phyloP scores from a whole-genome alignment of 2,329 filamentous ascomycete genomes.

The Phialocephala subalpina region DNA sequence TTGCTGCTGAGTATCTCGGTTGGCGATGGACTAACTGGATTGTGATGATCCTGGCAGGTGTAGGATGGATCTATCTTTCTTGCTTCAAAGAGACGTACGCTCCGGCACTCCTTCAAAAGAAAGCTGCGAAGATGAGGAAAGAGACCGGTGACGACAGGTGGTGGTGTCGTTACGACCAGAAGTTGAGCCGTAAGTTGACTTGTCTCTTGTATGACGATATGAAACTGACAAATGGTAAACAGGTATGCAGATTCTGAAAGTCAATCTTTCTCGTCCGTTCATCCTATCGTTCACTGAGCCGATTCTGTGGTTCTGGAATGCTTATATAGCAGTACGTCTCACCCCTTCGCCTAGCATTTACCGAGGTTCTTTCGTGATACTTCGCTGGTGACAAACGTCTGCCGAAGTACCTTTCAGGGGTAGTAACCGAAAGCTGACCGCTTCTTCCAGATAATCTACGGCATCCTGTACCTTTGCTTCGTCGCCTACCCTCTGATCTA shows the following conservation, averaged over 20 bases:
- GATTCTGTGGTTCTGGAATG: constrained; percentile 76
- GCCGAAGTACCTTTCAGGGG: not conserved
- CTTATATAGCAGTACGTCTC: constrained; percentile 63
- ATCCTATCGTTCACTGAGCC: constrained; percentile 82
- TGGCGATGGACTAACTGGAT: constrained; percentile 93
- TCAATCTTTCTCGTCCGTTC: constrained; percentile 81
- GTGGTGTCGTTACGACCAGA: constrained; percentile 84
- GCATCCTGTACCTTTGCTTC: constrained; percentile 89
- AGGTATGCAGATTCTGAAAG: constrained; percentile 72
- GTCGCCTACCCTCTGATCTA: constrained; percentile 91
- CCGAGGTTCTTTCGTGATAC: not conserved
- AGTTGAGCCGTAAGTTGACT: constrained; percentile 43
- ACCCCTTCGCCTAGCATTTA: not conserved
- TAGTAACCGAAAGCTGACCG: constrained; percentile 1
- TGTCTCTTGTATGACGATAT: not conserved
- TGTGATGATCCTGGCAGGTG: constrained; percentile 74
- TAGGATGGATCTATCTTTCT: constrained; percentile 64
- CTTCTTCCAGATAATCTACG: constrained; percentile 70
- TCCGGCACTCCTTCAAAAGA: constrained; percentile 72
- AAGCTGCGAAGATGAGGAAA: constrained; percentile 69
- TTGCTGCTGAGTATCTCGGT: constrained; percentile 77
- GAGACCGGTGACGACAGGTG: constrained; percentile 75
- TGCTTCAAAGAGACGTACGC: constrained; percentile 79
- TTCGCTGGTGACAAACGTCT: not conserved
- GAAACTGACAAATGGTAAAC: constrained; percentile 47